These are phyloP conservation scores for Pestalotiopsis sp. DNA, from an alignment of 2,329 filamentous ascomycete genomes.

Conservation along the genomic window DNA sequence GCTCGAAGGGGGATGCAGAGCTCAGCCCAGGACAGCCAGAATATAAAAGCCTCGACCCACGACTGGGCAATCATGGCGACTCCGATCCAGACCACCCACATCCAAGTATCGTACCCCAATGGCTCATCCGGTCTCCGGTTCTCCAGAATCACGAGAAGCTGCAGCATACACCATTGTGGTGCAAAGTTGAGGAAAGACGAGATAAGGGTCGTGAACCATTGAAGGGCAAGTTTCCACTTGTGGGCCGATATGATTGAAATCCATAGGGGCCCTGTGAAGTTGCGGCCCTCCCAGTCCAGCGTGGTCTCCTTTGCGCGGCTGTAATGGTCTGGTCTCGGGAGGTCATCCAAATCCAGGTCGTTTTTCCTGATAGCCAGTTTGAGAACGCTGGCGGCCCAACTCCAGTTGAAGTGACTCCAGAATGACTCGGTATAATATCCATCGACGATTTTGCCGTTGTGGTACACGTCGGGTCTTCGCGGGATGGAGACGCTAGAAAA, in stretches of 20 bases:
- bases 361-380: conserved; percentile 57
- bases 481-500: conserved; percentile 59
- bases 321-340: conserved; percentile 61
- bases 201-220: conserved; percentile 59
- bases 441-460: conserved; percentile 63
- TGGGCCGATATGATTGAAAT: conserved; percentile 62
- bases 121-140: conserved; percentile 44
- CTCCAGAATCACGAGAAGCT: conserved; percentile 68
- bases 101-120: conserved; percentile 59
- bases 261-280: conserved; percentile 58
- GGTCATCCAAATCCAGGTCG: conserved; percentile 62
- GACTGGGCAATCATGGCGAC: conserved; percentile 58
- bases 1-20: conserved; percentile 68
- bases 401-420: conserved; percentile 64
- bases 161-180: conserved; percentile 70
- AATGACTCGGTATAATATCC: conserved; percentile 62
- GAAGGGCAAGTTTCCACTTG: conserved; percentile 54
- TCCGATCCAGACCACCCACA: conserved; percentile 69
- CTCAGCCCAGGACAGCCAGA: conserved; percentile 67
- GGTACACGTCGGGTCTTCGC: conserved; percentile 68
- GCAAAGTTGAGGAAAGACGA: conserved; percentile 65
- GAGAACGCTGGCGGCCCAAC: conserved; percentile 63
- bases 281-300: conserved; percentile 49
- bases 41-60: conserved; percentile 67
- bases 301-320: conserved; percentile 54